Percentiles rank a stretch among this genome's conserved stretches.
These are phyloP conservation scores for Chenopodium formosanum DNA, from an alignment of 148 eudicot genomes.

Conservation along the genomic window DNA sequence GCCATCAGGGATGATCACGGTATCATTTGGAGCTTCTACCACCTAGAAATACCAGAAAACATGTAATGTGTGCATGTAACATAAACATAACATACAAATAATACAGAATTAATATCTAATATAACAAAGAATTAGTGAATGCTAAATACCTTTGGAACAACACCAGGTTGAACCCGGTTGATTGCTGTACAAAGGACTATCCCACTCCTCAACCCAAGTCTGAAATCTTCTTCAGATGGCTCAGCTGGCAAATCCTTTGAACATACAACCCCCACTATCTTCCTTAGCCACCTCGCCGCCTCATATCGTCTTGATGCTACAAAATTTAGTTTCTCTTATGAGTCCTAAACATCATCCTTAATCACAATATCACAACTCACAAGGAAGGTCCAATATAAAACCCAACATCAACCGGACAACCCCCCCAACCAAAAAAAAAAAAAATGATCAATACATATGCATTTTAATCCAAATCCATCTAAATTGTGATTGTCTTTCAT, in stretches of 20 bases:
- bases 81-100: neutral
- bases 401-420: neutral
- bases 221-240: conserved; percentile 90
- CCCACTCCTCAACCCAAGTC: conserved; percentile 84
- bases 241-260: conserved; percentile 93
- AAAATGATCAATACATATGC: neutral
- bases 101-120: neutral
- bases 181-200: conserved; percentile 88
- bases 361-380: neutral
- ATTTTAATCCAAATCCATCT: neutral
- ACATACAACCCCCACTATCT: conserved; percentile 76
- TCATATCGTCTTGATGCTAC: conserved; percentile 79
- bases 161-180: conserved; percentile 75
- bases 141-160: conserved; percentile 61
- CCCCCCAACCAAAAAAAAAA: neutral
- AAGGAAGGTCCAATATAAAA: neutral
- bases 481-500: neutral
- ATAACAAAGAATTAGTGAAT: neutral
- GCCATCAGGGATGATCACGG: conserved; percentile 66
- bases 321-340: conserved; percentile 18
- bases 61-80: neutral
- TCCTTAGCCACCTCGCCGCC: conserved; percentile 89
- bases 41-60: conserved; percentile 41
- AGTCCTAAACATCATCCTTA: neutral
- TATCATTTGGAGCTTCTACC: conserved; percentile 70